A percentile compares a stretch with the other conserved stretches of the same genome.
phyloP scores from a whole-genome alignment of 1,139 yeast species.

The Schwanniomyces etchellsii region DNA sequence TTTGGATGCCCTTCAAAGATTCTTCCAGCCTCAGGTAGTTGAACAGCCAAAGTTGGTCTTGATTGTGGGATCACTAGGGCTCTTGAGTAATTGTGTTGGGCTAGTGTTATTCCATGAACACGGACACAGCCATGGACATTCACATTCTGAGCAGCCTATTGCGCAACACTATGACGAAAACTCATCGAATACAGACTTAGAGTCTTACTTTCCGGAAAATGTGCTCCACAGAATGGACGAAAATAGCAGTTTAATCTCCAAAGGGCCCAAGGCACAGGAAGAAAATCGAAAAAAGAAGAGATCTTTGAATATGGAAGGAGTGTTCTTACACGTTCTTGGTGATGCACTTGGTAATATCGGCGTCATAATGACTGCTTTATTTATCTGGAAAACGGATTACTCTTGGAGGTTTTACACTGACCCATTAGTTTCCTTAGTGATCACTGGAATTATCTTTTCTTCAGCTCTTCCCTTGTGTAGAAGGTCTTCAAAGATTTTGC shows the following conservation, averaged over 20 bases:
- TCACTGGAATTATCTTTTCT: constrained; percentile 82
- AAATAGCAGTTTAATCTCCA: constrained; percentile 24
- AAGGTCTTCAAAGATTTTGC: constrained; percentile 76
- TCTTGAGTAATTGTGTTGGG: constrained; percentile 77
- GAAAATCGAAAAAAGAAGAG: constrained; percentile 29
- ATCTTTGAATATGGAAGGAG: constrained; percentile 96
- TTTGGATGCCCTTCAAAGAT: constrained; percentile 88
- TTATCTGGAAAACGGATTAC: constrained; percentile 90
- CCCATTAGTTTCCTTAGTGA: constrained; percentile 78
- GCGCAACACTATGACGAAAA: constrained; percentile 5
- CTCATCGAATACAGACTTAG: constrained; percentile 20
- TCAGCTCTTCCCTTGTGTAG: constrained; percentile 89
- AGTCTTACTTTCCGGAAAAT: constrained; percentile 35
- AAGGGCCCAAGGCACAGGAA: constrained; percentile 3
- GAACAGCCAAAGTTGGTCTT: constrained; percentile 76
- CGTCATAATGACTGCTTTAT: constrained; percentile 81
- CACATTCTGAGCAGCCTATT: constrained; percentile 13
- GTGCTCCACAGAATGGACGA: constrained; percentile 32
- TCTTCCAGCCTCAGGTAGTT: constrained; percentile 74
- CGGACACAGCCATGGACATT: constrained; percentile 62
- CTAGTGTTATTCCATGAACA: constrained; percentile 87
- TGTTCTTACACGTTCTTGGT: constrained; percentile 88
- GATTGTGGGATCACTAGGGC: constrained; percentile 78
- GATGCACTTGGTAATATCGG: constrained; percentile 96
- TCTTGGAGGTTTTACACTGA: constrained; percentile 85